A percentile compares a stretch with the other conserved stretches of the same genome.
These are phyloP conservation scores for Hericium rajendrae DNA, from an alignment of 768 basidiomycete species.

Conservation along the genomic window DNA sequence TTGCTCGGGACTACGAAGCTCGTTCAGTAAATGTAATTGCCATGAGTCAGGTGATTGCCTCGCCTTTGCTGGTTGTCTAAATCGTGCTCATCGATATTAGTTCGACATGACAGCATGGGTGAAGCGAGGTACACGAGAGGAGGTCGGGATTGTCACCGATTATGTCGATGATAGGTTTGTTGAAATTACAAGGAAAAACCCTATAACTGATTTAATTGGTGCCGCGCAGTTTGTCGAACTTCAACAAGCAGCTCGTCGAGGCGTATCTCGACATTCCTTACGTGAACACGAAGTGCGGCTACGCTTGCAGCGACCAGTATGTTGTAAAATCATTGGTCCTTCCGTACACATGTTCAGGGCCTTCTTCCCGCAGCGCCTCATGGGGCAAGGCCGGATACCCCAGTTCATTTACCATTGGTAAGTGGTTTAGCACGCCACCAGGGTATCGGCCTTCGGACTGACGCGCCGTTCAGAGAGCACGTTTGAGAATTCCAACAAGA, in stretches of 20 bases:
- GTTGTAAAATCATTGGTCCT: slow-evolving; percentile 20
- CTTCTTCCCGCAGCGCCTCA: slow-evolving; percentile 45
- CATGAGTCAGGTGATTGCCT: slow-evolving; percentile 62
- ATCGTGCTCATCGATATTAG: slow-evolving; percentile 25
- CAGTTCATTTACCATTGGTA: slow-evolving; percentile 76
- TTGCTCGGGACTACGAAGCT: slow-evolving; percentile 65
- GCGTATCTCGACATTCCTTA: slow-evolving; percentile 79
- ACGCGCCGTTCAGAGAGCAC: slow-evolving; percentile 38
- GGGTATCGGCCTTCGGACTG: slow-evolving; percentile 1
- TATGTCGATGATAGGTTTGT: slow-evolving; percentile 57
- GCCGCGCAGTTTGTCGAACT: slow-evolving; percentile 57
- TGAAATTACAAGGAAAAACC: not conserved
- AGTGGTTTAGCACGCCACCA: slow-evolving; percentile 13
- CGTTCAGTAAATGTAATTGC: slow-evolving; percentile 59
- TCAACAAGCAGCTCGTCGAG: slow-evolving; percentile 72
- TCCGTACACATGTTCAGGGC: slow-evolving; percentile 19
- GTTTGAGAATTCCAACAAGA: slow-evolving; percentile 70
- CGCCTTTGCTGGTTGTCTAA: not conserved
- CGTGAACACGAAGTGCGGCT: slow-evolving; percentile 84
- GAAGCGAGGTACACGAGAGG: slow-evolving; percentile 50
- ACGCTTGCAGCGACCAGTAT: slow-evolving; percentile 92
- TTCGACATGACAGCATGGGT: slow-evolving; percentile 96
- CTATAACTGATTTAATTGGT: not conserved
- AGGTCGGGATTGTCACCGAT: slow-evolving; percentile 78
- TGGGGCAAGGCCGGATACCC: slow-evolving; percentile 85